Conservation (phyloP, 2,329 filamentous ascomycete species). For the Penicillium occitanis region DNA sequence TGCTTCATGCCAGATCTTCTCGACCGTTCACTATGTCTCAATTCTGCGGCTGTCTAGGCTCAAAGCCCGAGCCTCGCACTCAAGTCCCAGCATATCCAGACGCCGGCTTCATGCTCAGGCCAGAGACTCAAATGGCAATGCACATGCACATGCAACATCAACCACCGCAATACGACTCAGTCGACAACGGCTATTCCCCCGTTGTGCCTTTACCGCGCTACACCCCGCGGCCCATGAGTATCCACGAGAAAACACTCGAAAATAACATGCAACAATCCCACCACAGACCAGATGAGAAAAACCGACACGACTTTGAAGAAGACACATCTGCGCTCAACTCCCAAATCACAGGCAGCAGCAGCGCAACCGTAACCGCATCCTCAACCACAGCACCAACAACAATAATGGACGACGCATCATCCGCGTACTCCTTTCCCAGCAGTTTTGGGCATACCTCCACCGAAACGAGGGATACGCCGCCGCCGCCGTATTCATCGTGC, state of each 20-base stretch:
- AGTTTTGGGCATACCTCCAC: constrained; percentile 48
- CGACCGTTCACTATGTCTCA: constrained; percentile 11
- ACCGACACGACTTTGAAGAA: constrained; percentile 28
- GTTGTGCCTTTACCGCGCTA: constrained; percentile 42
- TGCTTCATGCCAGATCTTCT: neutral
- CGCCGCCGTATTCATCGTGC: constrained; percentile 43
- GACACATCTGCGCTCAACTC: constrained; percentile 1
- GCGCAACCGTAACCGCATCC: constrained; percentile 8
- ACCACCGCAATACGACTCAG: constrained; percentile 22
- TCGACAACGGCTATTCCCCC: constrained; percentile 34
- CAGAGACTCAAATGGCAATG: constrained; percentile 8
- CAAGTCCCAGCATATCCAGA: constrained; percentile 18
- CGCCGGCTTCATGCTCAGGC: constrained; percentile 14
- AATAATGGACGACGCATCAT: constrained; percentile 36
- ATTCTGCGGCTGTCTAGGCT: constrained; percentile 21
- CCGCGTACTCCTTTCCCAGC: constrained; percentile 43
- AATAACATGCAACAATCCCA: constrained; percentile 27
- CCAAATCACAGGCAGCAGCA: constrained; percentile 31
- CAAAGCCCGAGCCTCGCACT: constrained; percentile 2
- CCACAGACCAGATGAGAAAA: constrained; percentile 38
- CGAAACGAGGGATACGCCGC: constrained; percentile 44
- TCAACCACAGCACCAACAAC: neutral
- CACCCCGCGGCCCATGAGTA: constrained; percentile 40
- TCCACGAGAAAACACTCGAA: constrained; percentile 43
- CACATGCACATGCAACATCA: constrained; percentile 6